Evolutionary conservation across 495 filamentous ascomycete species (phyloP), one percentile per base, ranked within the genome.

Genomic region (Staphylotrichum tortipilum): DNA sequence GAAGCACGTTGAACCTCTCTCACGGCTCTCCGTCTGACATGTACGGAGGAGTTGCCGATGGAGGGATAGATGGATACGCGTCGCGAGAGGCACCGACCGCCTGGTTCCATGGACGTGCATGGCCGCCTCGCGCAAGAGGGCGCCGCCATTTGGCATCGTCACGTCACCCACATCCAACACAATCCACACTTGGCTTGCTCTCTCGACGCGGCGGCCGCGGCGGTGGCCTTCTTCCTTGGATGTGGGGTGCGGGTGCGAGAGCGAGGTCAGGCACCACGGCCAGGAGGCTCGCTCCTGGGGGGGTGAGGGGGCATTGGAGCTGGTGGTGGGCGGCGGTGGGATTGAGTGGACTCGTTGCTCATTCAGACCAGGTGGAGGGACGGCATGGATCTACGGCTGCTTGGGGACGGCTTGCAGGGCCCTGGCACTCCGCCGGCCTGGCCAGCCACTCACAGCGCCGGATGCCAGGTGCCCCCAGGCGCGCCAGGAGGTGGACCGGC

Each of bases 341-440:
- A 52, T 58, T 57, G 55, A 55, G 60, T 59, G 59, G 61, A 63
- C 51, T 63, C 52, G 49, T 54, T 30, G 51, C 58, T 67, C 62
- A 63, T 61, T 66, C 61, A 61, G 54, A 58, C 58, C 60, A 57
- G 62, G 42, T 56, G 61, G 54, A 60, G 42, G 41, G 56, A 59
- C 42, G 52, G 52, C 63, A 66, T 55, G 63, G 63, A 63, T 63
- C 54, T 53, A 56, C 60, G 56, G 52, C 44, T 54, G 43, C 58
- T 59, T 30, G 17, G 42, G 40, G 11, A 17, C 45, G 39, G 55
- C 56, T 55, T 59, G 57, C 62, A 58, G 54, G 56, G 56, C 49
- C 50, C 38, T 46, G 39, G 40, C 41, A 47, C 53, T 34, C 38
- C 37, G 45, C 41, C 37, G 48, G 47, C 51, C 52, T 54, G 52